phyloP scores from a whole-genome alignment of 140 eudicot species.

The Erigeron philadelphicus region DNA sequence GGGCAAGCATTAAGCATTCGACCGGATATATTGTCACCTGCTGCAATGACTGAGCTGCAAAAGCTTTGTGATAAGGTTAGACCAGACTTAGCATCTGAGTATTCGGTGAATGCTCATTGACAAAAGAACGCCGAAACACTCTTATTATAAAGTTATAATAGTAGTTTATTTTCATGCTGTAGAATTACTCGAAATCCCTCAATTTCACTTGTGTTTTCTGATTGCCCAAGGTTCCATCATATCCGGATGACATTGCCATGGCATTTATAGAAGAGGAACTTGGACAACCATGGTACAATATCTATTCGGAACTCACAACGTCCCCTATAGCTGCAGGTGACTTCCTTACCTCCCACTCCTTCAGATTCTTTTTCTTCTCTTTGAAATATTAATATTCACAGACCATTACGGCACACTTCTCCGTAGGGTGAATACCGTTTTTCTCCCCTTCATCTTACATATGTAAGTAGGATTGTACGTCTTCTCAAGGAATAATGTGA shows the following conservation, averaged over 20 bases:
- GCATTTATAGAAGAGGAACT: conserved; percentile 94
- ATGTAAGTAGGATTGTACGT: not conserved
- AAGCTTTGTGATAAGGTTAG: conserved; percentile 96
- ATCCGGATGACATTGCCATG: conserved; percentile 98
- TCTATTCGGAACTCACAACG: conserved; percentile 89
- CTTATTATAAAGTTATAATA: conserved; percentile 5
- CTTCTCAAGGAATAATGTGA: not conserved
- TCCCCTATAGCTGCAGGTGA: conserved; percentile 99
- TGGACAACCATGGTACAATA: conserved; percentile 83
- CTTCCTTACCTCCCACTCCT: conserved; percentile 22
- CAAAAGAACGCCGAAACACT: conserved; percentile 6
- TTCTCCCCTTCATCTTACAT: not conserved
- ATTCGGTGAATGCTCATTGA: not conserved
- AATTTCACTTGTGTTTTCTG: conserved; percentile 13
- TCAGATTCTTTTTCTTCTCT: not conserved
- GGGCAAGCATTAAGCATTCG: conserved; percentile 99
- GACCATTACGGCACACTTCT: no score
- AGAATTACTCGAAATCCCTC: conserved; percentile 7
- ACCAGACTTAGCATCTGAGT: conserved; percentile 8
- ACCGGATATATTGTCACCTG: conserved; percentile 92
- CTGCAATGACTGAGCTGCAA: conserved; percentile 95
- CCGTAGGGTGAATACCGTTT: not conserved
- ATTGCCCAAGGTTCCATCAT: conserved; percentile 81
- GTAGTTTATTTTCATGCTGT: not conserved
- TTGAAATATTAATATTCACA: no score